Conservation (phyloP, 2,329 filamentous ascomycete genomes). For the Rachicladosporium sp. region DNA sequence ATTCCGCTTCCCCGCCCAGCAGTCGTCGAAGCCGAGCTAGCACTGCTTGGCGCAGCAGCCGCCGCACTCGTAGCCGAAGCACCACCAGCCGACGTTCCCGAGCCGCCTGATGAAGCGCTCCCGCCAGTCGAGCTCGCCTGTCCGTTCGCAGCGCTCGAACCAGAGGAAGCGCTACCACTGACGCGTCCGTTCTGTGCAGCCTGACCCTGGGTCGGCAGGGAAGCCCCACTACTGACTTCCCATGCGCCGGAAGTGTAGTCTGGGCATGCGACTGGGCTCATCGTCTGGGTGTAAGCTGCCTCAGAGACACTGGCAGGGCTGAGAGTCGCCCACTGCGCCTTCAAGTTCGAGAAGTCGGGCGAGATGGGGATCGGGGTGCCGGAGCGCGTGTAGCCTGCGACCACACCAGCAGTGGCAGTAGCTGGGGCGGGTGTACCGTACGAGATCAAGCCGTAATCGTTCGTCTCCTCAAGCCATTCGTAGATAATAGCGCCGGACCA, state of each 20-base stretch:
- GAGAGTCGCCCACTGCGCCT: constrained; percentile 61
- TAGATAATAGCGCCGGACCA: constrained; percentile 75
- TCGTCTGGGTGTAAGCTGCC: constrained; percentile 51
- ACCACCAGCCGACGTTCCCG: not conserved
- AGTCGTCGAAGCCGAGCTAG: too few relatives aligned
- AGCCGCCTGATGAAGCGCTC: not conserved
- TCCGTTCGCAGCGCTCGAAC: not conserved
- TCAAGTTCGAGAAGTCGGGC: constrained; percentile 70
- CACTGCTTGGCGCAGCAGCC: not conserved
- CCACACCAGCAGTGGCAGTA: constrained; percentile 28
- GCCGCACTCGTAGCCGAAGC: not conserved
- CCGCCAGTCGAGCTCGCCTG: constrained; percentile 1
- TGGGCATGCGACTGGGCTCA: constrained; percentile 57
- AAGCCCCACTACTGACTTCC: constrained; percentile 57
- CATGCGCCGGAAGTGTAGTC: constrained; percentile 56
- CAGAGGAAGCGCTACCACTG: not conserved
- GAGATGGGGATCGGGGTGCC: constrained; percentile 61
- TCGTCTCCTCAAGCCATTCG: constrained; percentile 74
- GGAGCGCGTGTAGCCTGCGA: constrained; percentile 55
- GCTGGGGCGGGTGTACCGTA: constrained; percentile 51
- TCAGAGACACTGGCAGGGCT: constrained; percentile 56
- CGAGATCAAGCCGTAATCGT: constrained; percentile 67
- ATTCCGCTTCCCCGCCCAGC: too few relatives aligned
- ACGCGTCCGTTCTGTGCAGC: not conserved
- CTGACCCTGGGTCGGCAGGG: constrained; percentile 57